These are phyloP conservation scores for Penium margaritaceum DNA, from an alignment of 139 green algal genomes.

Conservation along the genomic window DNA sequence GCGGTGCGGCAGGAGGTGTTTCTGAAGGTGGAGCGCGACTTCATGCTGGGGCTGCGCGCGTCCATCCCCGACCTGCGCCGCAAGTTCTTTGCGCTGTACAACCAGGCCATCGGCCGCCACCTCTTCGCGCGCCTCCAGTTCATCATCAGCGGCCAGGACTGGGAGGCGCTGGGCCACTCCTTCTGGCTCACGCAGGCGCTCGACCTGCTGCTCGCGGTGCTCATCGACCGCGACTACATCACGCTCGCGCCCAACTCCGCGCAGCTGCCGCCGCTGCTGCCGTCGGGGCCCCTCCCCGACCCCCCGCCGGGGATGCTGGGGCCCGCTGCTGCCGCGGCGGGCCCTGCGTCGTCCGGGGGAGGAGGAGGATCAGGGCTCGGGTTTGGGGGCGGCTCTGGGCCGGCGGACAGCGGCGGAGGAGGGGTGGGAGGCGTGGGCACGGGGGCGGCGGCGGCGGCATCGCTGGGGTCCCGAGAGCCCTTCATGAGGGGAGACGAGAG, in stretches of 20 bases:
- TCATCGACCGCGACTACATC: conserved; percentile 75
- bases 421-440: not conserved
- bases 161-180: conserved; percentile 69
- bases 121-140: conserved; percentile 84
- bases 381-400: not conserved
- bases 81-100: conserved; percentile 86
- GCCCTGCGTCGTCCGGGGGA: not conserved
- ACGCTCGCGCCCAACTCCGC: conserved; percentile 82
- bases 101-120: conserved; percentile 57
- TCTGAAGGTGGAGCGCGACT: conserved; percentile 73
- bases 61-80: conserved; percentile 55
- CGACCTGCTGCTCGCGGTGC: conserved; percentile 77
- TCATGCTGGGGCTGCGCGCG: conserved; percentile 77
- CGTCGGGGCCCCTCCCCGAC: not conserved
- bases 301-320: not conserved
- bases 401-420: conserved; percentile 3
- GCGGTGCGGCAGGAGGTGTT: conserved; percentile 63
- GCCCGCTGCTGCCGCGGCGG: not conserved
- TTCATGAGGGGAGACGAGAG: too few relatives aligned
- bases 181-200: conserved; percentile 96
- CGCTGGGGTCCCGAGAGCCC: too few relatives aligned
- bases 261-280: conserved; percentile 57
- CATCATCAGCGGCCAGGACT: conserved; percentile 82
- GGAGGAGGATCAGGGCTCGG: not conserved
- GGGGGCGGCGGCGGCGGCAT: conserved; percentile 4